Percentiles rank a stretch among this genome's conserved stretches.
Evolutionary conservation across 140 eudicot genomes (phyloP).

Genomic region (Anethum foeniculum): DNA sequence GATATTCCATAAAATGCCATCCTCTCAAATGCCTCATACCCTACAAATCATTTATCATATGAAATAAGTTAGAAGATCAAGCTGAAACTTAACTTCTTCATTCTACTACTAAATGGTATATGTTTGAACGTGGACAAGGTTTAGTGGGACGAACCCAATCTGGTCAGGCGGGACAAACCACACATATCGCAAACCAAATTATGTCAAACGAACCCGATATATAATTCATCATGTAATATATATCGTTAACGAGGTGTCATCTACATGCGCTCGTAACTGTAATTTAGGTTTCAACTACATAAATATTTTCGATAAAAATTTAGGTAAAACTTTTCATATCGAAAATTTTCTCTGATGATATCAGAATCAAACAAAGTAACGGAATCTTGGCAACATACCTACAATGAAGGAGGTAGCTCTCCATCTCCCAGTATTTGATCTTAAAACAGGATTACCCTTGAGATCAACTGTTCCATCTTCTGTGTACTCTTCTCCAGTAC

Average conservation of each 20-base stretch:
- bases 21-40: constrained; percentile 75
- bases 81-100: too few species aligned
- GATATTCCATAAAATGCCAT: constrained; percentile 78
- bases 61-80: not conserved
- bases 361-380: not conserved
- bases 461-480: constrained; percentile 53
- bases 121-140: too few species aligned
- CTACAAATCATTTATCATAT: constrained; percentile 19
- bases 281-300: not conserved
- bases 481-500: constrained; percentile 31
- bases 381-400: constrained; percentile 10
- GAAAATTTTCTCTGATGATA: not conserved
- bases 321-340: not conserved
- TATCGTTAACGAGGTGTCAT: too few species aligned
- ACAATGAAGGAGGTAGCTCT: constrained; percentile 53
- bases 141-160: too few species aligned
- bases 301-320: not conserved
- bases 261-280: too few species aligned
- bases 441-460: constrained; percentile 34
- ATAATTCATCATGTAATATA: too few species aligned
- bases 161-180: too few species aligned
- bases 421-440: constrained; percentile 60
- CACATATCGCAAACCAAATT: too few species aligned
- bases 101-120: too few species aligned
- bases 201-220: too few species aligned